Percentiles rank a stretch among this genome's conserved stretches.
phyloP scores from a whole-genome alignment of 2,329 filamentous ascomycete genomes.

The Arthroderma uncinatum region DNA sequence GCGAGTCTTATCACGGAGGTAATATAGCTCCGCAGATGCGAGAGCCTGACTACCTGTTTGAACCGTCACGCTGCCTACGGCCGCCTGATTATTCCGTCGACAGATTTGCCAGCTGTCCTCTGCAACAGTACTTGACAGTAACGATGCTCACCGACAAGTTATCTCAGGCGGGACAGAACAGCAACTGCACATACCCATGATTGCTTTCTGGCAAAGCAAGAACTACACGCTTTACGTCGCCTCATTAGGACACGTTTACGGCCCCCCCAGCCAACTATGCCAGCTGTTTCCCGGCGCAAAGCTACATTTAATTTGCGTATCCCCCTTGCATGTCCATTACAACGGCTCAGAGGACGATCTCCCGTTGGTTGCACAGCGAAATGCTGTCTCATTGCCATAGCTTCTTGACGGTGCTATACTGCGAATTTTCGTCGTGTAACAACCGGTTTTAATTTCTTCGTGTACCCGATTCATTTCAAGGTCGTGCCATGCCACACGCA shows the following conservation, averaged over 20 bases:
- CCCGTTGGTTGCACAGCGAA: background rate
- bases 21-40: background rate
- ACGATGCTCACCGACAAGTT: background rate
- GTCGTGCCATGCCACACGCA: background rate
- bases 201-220: background rate
- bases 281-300: background rate
- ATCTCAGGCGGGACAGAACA: background rate
- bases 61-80: too few relatives aligned
- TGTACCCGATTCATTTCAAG: background rate
- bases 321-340: background rate
- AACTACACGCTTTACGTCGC: background rate
- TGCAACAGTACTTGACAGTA: background rate
- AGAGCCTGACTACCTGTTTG: too few relatives aligned
- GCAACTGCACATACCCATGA: background rate
- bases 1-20: background rate
- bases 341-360: background rate
- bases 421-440: conserved; percentile 1
- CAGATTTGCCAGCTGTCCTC: background rate
- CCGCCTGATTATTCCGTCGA: too few relatives aligned
- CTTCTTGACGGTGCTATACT: background rate
- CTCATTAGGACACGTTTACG: background rate
- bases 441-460: background rate
- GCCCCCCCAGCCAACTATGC: background rate
- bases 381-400: background rate
- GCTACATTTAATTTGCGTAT: background rate